Evolutionary conservation across 2,329 filamentous ascomycete species (phyloP), one percentile per base, ranked within the genome.

Genomic region (Clonostachys rosea): DNA sequence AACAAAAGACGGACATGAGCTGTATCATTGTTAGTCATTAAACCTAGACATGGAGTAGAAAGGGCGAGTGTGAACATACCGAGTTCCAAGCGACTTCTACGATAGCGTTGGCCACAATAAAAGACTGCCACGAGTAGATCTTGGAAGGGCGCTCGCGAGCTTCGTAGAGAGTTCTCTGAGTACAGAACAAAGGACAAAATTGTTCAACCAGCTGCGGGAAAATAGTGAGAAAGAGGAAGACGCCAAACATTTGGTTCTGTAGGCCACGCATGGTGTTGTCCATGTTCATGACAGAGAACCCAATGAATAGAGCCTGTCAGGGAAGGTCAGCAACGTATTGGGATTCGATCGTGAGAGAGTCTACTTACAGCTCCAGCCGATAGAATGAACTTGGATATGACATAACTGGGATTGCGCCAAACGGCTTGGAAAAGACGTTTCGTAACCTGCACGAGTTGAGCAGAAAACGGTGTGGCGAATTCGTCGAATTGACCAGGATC

Each of bases 81-180:
- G 83, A 78, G 60, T 94, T 90, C 84, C 88, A 96, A 0, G 90
- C 88, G 3, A 96, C 70, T 64, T 96, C 91, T 49, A 91, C 89
- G 33, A 90, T 68, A 52, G 95, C 86, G 64, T 91, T 88, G 48
- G 86, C 83, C 30, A 92, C 71, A 76, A 95, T 88, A 61, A 95
- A 95, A 6, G 89, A 81, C 60, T 87, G 83, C 90, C 89, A 95
- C 46, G 81, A 83, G 65, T 95, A 95, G 0, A 87, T 82, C 69
- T 91, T 91, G 45, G 85, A 88, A 0, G 89, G 89, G 5, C 89
- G 81, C 67, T 95, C 90, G 45, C 89, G 87, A 34, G 87, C 87
- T 67, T 95, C 90, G 65, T 94, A 95, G 0, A 95, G 73, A 11
- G 85, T 81, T 45, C 90, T 83, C 58, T 92, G 88, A 16, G 85